Evolutionary conservation across 2,329 filamentous ascomycete genomes (phyloP), one percentile per base, ranked within the genome.

Genomic region (Cercospora sojina): DNA sequence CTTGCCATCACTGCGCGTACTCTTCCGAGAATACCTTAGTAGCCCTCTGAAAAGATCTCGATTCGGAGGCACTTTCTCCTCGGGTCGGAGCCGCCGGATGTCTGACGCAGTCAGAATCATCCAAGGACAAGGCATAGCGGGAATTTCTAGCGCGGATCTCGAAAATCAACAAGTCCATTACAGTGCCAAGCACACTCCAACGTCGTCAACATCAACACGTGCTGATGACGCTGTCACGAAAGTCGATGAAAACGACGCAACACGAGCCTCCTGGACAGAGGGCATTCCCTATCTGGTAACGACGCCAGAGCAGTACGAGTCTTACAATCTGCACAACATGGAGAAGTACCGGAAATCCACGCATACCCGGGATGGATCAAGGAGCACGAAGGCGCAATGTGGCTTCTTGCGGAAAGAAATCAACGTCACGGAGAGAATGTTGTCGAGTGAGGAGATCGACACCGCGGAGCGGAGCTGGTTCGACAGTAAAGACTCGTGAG

Each of bases 1-100:
- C 1, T 79, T 78, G 0, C 80, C 81, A 0, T 79, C 81, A 1
- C 73, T 83, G 25, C 80, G 81, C 31, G 75, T 79, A 18, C 79
- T 82, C 69, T 80, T 82, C 74, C 73, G 74, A n/a, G 76, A 75
- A 18, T 81, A 80, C 70, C 75, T 81, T 59, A 73, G 69, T 51
- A 61, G 32, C 23, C 64, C 67, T 23, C 38, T 72, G 12, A 38
- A 38, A n/a, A 38, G 35, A 38, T 47, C 56, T 18, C 61, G 67
- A 29, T 62, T 66, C 47, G 69, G 64, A 18, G 64, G 68, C 12
- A 61, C 69, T 4, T 57, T 62, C 27, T 63, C 56, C 8, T 61
- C 59, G 16, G 56, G n/a, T 25, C 29, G 64, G 23, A 66, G 47
- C n/a, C 66, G 57, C 16, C 38, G 59, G 32, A 53, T 61, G 18